Evolutionary conservation across 805 yeast genomes (phyloP).

Genomic region (Ogataea ganodermae): DNA sequence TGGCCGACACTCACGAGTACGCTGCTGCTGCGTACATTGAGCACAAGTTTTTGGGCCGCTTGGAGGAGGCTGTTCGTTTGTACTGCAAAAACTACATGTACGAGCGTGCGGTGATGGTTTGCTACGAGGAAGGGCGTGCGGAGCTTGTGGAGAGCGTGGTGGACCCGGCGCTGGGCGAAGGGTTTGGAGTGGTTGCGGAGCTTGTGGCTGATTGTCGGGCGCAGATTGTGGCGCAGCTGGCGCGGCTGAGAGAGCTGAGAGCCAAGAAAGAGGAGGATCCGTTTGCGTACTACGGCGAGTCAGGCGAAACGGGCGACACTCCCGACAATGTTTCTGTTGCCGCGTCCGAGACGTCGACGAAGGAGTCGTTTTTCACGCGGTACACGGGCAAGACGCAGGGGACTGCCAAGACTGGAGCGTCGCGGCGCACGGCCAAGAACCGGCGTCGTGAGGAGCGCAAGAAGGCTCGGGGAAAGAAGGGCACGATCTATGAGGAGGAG

Average conservation of each 20-base stretch:
- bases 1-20: slow-evolving; percentile 71
- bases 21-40: slow-evolving; percentile 81
- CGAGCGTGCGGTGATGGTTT: slow-evolving; percentile 74
- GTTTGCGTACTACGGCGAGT: slow-evolving; percentile 75
- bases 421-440: slow-evolving; percentile 89
- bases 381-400: slow-evolving; percentile 96
- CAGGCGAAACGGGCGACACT: slow-evolving; percentile 62
- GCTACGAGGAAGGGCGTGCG: slow-evolving; percentile 43
- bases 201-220: slow-evolving; percentile 89
- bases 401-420: slow-evolving; percentile 95
- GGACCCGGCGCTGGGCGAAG: slow-evolving; percentile 79
- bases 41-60: slow-evolving; percentile 57
- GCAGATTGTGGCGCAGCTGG: slow-evolving; percentile 81
- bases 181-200: slow-evolving; percentile 85
- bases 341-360: slow-evolving; percentile 89
- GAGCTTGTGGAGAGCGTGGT: slow-evolving; percentile 59
- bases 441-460: slow-evolving; percentile 94
- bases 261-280: slow-evolving; percentile 84
- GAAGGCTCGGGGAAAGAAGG: slow-evolving; percentile 95
- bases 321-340: slow-evolving; percentile 96
- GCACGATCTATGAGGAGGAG: slow-evolving; percentile 96
- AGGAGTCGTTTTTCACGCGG: slow-evolving; percentile 90
- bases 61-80: slow-evolving; percentile 61
- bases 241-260: slow-evolving; percentile 81
- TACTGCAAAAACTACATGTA: slow-evolving; percentile 76